Evolutionary conservation across 2,329 filamentous ascomycete genomes (phyloP), one percentile per base, ranked within the genome.

Genomic region (Aaosphaeria pasadenensis): DNA sequence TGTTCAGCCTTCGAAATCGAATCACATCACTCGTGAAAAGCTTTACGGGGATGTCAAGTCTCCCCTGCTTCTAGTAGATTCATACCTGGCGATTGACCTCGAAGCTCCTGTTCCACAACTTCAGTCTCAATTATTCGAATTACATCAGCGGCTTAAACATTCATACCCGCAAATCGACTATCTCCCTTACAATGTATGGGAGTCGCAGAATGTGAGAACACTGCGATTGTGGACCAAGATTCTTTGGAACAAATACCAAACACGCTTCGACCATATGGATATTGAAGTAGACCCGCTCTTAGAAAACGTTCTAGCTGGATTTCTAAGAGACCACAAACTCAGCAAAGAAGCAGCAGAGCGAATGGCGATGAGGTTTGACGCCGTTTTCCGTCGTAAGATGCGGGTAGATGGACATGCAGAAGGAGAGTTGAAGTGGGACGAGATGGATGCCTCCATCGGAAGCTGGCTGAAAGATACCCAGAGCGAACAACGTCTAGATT

Each of bases 141-240:
- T 67, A 35, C 55, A 54, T 30, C 11, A 51, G 2, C 58, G 54
- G 4, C 56, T 69, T 13, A 52, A 51, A 7, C 50, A 42, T 4
- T 52, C 56, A 3, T 64, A 59, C 33, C 64, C 64, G 1, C 51
- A 55, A 2, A 57, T 67, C 42, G 59, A 65, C 30, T 49, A 43
- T 2, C 51, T 67, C 0, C 64, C 65, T 1, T 61, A 57, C 43
- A 51, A 59, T 5, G 54, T 65, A 5, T 63, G 55, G 58, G 55
- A 42, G 1, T 55, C 52, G 4, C 55, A 51, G 7, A 57, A 61
- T 30, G 49, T 49, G 11, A 44, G 50, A 6, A 56, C 55, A 0
- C 31, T 66, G n/a, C 54, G 57, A 38, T 62, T 53, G 1, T 69
- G 62, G 60, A 50, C 67, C 0, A 64, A 56, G 43, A 59, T 67